Conservation (phyloP, 306 rosid genomes). For the Adenanthera pavonina region DNA sequence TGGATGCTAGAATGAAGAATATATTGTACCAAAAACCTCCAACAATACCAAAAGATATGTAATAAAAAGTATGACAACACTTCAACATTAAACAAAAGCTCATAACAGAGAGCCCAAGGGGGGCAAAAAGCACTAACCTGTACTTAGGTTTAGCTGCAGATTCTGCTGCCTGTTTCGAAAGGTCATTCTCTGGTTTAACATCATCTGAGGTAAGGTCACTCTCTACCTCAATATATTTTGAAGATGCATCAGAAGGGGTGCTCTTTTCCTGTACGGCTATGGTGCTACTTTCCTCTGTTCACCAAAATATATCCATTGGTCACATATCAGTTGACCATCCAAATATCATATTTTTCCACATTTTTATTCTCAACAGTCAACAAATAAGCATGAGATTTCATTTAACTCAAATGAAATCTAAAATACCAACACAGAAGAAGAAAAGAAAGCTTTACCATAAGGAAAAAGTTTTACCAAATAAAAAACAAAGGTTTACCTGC, state of each 20-base stretch:
- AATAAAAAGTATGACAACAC: not conserved
- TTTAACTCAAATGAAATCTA: conserved; percentile 12
- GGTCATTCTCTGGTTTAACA: conserved; percentile 40
- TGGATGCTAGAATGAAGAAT: not conserved
- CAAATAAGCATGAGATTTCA: not conserved
- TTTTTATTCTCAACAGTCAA: conserved; percentile 20
- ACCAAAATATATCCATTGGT: conserved; percentile 28
- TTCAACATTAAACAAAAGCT: not conserved
- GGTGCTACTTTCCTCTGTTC: conserved; percentile 59
- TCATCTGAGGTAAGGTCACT: conserved; percentile 26
- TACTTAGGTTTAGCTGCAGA: conserved; percentile 61
- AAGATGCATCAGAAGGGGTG: conserved; percentile 32
- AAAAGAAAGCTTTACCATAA: not conserved
- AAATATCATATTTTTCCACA: not conserved
- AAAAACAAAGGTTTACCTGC: conserved; percentile 57
- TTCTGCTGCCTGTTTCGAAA: conserved; percentile 36
- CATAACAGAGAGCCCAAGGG: conserved; percentile 13
- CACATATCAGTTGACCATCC: conserved; percentile 3
- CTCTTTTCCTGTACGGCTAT: conserved; percentile 38
- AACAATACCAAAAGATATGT: conserved; percentile 16
- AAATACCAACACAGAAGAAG: not conserved
- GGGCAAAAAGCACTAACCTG: conserved; percentile 54
- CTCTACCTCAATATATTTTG: conserved; percentile 39
- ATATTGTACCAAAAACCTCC: not conserved
- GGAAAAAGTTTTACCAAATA: conserved; percentile 20